Conservation (phyloP, 1,139 yeast species). For the Hyphopichia wangnamkhiaoensis region DNA sequence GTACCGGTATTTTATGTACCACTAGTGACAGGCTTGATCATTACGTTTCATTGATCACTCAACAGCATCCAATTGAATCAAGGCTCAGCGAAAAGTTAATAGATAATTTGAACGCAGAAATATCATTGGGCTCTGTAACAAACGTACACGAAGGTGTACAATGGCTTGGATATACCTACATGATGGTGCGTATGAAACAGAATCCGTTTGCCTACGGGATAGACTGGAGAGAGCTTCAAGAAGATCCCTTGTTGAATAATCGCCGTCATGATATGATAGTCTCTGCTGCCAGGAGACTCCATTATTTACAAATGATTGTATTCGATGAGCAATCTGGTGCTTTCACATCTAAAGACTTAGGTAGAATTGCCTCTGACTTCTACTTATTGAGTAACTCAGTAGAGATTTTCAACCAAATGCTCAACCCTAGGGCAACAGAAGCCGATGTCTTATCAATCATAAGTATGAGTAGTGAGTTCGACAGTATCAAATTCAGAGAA, state of each 20-base stretch:
- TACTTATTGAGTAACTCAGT: conserved; percentile 82
- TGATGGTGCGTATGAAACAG: conserved; percentile 91
- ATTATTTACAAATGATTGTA: conserved; percentile 86
- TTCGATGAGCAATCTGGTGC: conserved; percentile 85
- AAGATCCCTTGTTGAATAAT: conserved; percentile 78
- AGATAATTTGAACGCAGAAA: conserved; percentile 94
- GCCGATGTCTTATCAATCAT: conserved; percentile 90
- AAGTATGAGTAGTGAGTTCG: conserved; percentile 93
- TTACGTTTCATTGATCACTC: conserved; percentile 82
- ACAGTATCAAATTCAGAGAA: conserved; percentile 82
- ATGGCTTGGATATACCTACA: conserved; percentile 95
- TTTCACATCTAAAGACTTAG: conserved; percentile 83
- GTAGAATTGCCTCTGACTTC: conserved; percentile 93
- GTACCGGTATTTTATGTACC: conserved; percentile 91
- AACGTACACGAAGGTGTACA: conserved; percentile 92
- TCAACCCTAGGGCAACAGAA: conserved; percentile 84
- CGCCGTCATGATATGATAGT: conserved; percentile 74
- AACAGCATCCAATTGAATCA: conserved; percentile 96
- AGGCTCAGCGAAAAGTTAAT: conserved; percentile 73
- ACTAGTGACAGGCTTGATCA: conserved; percentile 81
- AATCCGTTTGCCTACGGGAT: conserved; percentile 95
- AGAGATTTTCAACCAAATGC: conserved; percentile 83
- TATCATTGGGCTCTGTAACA: conserved; percentile 92
- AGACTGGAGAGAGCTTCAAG: conserved; percentile 79
- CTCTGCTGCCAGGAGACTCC: conserved; percentile 79